phyloP scores from a whole-genome alignment of 2,329 filamentous ascomycete genomes.

The Hypomyces rosellus region DNA sequence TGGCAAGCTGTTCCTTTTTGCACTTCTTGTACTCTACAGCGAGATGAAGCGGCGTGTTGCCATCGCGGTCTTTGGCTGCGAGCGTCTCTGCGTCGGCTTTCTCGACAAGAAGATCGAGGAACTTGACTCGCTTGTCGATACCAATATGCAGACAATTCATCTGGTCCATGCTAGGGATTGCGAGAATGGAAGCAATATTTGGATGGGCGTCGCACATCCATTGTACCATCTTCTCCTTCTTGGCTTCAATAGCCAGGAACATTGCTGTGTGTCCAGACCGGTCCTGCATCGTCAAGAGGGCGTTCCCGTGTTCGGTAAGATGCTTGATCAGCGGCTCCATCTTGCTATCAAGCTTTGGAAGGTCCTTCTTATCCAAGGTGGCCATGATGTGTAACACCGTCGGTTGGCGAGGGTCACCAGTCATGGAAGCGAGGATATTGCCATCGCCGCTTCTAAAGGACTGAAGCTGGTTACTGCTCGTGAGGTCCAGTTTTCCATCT shows the following conservation, averaged over 20 bases:
- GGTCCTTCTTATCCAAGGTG: constrained; percentile 11
- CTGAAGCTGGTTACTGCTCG: constrained; percentile 4
- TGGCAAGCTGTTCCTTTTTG: constrained; percentile 14
- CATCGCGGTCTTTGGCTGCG: constrained; percentile 11
- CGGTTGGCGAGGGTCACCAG: constrained; percentile 11
- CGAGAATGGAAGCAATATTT: constrained; percentile 7
- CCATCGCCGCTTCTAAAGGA: constrained; percentile 11
- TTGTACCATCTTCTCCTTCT: constrained; percentile 13
- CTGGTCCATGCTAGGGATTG: constrained; percentile 8
- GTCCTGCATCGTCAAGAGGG: constrained; percentile 2
- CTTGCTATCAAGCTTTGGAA: constrained; percentile 14
- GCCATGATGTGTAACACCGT: constrained; percentile 17
- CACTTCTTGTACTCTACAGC: constrained; percentile 18
- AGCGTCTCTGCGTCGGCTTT: constrained; percentile 11
- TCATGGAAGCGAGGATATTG: constrained; percentile 7
- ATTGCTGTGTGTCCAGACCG: constrained; percentile 9
- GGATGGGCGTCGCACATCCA: constrained; percentile 12
- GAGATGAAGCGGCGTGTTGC: constrained; percentile 18
- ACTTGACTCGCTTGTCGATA: constrained; percentile 15
- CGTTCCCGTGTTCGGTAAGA: constrained; percentile 6
- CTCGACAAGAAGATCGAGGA: constrained; percentile 13
- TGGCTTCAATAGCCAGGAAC: constrained; percentile 10
- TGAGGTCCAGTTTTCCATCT: constrained; percentile 8
- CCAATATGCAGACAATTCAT: constrained; percentile 12
- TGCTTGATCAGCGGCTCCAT: constrained; percentile 15